These are phyloP conservation scores for Sanghuangporus weigelae DNA, from an alignment of 1,284 basidiomycete genomes.

Conservation along the genomic window DNA sequence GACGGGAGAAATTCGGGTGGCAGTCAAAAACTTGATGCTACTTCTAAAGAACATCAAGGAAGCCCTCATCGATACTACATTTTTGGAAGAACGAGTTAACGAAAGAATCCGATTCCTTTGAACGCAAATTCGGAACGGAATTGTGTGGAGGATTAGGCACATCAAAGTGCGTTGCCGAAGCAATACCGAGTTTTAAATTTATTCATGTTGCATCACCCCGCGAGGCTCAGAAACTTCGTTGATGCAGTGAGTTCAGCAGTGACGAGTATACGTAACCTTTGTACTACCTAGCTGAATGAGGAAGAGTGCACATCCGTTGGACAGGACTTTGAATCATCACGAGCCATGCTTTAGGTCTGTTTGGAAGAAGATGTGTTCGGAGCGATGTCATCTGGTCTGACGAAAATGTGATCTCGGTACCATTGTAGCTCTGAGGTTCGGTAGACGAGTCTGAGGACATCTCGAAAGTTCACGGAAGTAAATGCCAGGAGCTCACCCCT, in stretches of 20 bases:
- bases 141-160: neutral
- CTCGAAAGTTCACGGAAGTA: neutral
- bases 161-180: neutral
- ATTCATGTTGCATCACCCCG: neutral
- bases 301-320: too few species aligned
- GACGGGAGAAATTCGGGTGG: neutral
- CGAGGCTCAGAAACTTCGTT: neutral
- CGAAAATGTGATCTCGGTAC: constrained; percentile 57
- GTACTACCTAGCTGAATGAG: too few species aligned
- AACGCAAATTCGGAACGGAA: neutral
- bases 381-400: constrained; percentile 22
- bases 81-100: neutral
- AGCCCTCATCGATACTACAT: neutral
- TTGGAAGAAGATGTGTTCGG: neutral
- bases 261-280: too few species aligned
- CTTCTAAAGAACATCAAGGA: neutral
- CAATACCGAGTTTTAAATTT: neutral
- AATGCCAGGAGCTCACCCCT: constrained; percentile 38
- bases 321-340: too few species aligned
- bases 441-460: neutral
- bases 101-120: neutral
- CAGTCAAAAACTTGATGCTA: neutral
- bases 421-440: constrained; percentile 45
- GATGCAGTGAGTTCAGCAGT: neutral
- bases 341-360: too few species aligned